Evolutionary conservation across 2,329 filamentous ascomycete species (phyloP), one percentile per base, ranked within the genome.

Genomic region (Arthrobotrys pseudoclavata): DNA sequence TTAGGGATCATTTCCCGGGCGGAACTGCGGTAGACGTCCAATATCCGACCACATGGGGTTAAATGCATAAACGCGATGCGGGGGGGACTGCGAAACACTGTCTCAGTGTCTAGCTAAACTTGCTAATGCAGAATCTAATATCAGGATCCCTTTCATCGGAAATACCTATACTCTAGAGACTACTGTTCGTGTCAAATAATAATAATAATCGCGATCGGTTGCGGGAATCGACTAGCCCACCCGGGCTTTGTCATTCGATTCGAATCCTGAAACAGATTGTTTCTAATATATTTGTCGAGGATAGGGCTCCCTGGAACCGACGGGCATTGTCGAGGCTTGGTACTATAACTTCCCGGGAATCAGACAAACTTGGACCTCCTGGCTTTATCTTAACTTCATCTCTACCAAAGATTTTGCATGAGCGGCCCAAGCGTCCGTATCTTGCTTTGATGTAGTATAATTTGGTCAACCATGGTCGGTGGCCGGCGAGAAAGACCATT

Each of bases 221-320:
- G 55, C 57, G 57, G 45, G 57, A 67, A 69, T 40, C 71, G 53
- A 50, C 50, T 64, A 57, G 63, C 60, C 20, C 48, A 57, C 53
- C 24, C 45, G 63, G 70, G 18, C 50, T 37, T 45, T 67, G 18
- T 34, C 22, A 24, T 20, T 20, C 42, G 42, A 24, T 57, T 57
- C 50, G 64, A 42, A 37, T 69, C 57, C 71, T 76, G 71, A 76
- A 76, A 76, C 64, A 69, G 45, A n/a, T 64, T 40, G 71, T 76
- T 76, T 76, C 71, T 76, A 31, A 63, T 76, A 76, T 76, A 76
- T 63, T 76, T 66, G 60, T 47, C 37, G 50, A 66, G 69, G 69
- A 42, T 52, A 71, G 45, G 68, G 42, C 42, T 71, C 68, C 68
- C 68, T 55, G 57, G 67, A 40, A 48, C 22, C 31, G 52, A 57